A percentile compares a stretch with the other conserved stretches of the same genome.
phyloP scores from a whole-genome alignment of 2,329 filamentous ascomycete genomes.

The Colletotrichum phormii region DNA sequence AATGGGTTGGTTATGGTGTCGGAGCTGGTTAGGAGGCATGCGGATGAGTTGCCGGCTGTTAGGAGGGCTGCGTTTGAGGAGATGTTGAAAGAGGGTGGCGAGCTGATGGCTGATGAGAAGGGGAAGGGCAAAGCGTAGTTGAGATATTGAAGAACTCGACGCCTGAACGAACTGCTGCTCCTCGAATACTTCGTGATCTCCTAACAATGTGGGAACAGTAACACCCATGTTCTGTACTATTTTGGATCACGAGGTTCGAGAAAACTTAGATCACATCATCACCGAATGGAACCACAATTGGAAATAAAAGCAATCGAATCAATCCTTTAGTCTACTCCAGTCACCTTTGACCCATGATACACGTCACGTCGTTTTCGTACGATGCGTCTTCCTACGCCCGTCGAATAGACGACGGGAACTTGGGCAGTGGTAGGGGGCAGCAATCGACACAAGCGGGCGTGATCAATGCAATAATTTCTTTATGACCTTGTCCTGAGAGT shows the following conservation, averaged over 20 bases:
- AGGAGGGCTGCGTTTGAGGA: conserved; percentile 57
- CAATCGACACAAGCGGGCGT: conserved; percentile 17
- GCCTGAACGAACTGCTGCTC: too few species aligned
- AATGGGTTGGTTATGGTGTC: conserved; percentile 70
- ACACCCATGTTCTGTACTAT: too few species aligned
- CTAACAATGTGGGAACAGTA: too few species aligned
- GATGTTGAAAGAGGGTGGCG: conserved; percentile 62
- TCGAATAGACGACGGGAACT: neutral
- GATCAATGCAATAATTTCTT: conserved; percentile 38
- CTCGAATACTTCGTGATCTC: too few species aligned
- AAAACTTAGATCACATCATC: neutral
- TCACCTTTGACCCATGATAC: conserved; percentile 30
- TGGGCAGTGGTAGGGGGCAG: neutral
- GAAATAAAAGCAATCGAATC: conserved; percentile 11
- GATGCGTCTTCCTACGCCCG: conserved; percentile 6
- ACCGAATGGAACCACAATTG: neutral
- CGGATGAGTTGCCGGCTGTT: conserved; percentile 52
- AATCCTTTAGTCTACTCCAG: conserved; percentile 33
- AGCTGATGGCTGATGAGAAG: conserved; percentile 51
- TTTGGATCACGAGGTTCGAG: neutral
- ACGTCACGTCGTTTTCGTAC: conserved; percentile 34
- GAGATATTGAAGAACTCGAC: neutral
- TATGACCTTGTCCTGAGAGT: conserved; percentile 37
- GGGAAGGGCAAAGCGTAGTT: conserved; percentile 21
- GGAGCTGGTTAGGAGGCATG: conserved; percentile 62